Evolutionary conservation across 495 filamentous ascomycete genomes (phyloP).

Genomic region (Aspergillus cristatus): DNA sequence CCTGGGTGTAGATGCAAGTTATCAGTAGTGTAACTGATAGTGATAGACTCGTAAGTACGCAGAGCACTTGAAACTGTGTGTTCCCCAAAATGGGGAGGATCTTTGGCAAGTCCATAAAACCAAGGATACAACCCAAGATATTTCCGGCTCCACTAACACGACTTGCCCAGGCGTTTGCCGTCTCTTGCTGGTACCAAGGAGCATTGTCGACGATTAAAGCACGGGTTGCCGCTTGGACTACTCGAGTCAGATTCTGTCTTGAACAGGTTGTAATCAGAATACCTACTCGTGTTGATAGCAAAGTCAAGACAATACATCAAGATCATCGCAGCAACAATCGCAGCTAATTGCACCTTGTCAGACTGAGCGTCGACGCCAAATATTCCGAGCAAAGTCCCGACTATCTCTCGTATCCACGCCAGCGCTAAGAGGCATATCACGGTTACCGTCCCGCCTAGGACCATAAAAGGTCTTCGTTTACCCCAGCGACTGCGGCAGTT

Average conservation of each 20-base stretch:
- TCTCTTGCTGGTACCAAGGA: slow-evolving; percentile 80
- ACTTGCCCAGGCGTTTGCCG: slow-evolving; percentile 85
- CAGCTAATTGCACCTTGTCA: slow-evolving; percentile 44
- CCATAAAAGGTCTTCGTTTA: slow-evolving; percentile 82
- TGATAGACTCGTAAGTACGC: slow-evolving; percentile 65
- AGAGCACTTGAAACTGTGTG: slow-evolving; percentile 84
- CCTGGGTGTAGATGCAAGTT: slow-evolving; percentile 55
- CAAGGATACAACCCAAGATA: slow-evolving; percentile 75
- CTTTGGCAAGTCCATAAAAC: slow-evolving; percentile 66
- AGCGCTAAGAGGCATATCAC: slow-evolving; percentile 63
- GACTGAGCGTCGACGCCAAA: slow-evolving; percentile 63
- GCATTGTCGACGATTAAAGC: slow-evolving; percentile 88
- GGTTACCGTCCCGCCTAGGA: slow-evolving; percentile 66
- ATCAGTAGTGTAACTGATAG: slow-evolving; percentile 56
- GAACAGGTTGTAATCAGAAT: background rate
- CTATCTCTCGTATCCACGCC: slow-evolving; percentile 74
- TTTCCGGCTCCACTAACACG: slow-evolving; percentile 75
- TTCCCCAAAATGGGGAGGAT: slow-evolving; percentile 67
- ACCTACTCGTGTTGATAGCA: slow-evolving; percentile 78
- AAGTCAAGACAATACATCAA: slow-evolving; percentile 84
- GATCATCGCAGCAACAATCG: slow-evolving; percentile 64
- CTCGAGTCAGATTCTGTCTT: too few species aligned
- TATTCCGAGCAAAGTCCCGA: slow-evolving; percentile 58
- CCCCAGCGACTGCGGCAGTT: slow-evolving; percentile 74
- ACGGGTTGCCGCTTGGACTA: slow-evolving; percentile 79